Conservation (phyloP, 495 filamentous ascomycete genomes). For the Podospora pseudocomata region DNA sequence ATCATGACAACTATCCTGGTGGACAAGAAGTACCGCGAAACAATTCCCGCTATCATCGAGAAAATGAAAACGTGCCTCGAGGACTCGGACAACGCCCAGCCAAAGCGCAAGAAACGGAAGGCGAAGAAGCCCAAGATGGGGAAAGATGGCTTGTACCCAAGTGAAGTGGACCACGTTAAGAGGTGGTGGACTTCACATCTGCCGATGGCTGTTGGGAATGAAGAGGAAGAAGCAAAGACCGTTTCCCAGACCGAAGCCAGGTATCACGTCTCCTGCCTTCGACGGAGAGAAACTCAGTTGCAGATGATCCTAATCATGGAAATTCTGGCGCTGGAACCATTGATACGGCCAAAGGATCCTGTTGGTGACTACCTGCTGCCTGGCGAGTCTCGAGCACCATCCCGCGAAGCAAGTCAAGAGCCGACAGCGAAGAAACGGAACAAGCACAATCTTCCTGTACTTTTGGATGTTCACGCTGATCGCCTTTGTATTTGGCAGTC, state of each 20-base stretch:
- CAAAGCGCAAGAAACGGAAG: conserved; percentile 55
- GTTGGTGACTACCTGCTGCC: conserved; percentile 42
- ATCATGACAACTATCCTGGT: conserved; percentile 69
- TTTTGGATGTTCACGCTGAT: conserved; percentile 84
- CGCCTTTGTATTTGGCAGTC: conserved; percentile 96
- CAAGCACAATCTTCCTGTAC: conserved; percentile 45
- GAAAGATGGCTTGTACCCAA: conserved; percentile 71
- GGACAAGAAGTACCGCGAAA: conserved; percentile 84
- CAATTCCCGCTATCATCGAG: conserved; percentile 62
- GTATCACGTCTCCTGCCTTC: conserved; percentile 60
- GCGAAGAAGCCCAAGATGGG: conserved; percentile 67
- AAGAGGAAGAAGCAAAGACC: conserved; percentile 33
- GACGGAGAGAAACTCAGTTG: conserved; percentile 76
- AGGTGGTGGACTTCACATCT: conserved; percentile 71
- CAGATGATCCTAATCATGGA: conserved; percentile 91
- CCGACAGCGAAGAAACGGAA: conserved; percentile 36
- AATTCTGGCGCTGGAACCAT: conserved; percentile 69
- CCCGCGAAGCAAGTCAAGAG: conserved; percentile 27
- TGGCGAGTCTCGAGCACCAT: conserved; percentile 24
- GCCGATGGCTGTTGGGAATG: conserved; percentile 23
- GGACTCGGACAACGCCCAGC: conserved; percentile 57
- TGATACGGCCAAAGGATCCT: conserved; percentile 37
- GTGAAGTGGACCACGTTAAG: conserved; percentile 69
- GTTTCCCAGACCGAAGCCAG: conserved; percentile 45
- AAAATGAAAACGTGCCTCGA: conserved; percentile 56